Base-by-base conservation (phyloP, 1,284 basidiomycete genomes). In the Volvariella volvacea region DNA sequence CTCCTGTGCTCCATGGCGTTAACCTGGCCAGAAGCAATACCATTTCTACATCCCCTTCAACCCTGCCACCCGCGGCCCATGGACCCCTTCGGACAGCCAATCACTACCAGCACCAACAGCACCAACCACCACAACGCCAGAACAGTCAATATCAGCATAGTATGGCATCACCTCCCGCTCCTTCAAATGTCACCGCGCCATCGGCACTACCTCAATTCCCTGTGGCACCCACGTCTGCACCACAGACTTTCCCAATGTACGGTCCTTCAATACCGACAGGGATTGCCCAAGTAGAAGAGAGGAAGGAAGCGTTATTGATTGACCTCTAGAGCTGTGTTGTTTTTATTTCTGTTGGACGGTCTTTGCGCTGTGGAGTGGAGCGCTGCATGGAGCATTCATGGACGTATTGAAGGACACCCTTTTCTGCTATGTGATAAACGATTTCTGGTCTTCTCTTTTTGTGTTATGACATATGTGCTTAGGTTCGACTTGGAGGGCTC, bases 231-330 rank as follows among this genome's bases (percentile, higher is more conserved):
- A 80, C 79, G 3, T 69, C 72, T 10, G 59, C 70, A 15, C 85
- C 86, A 1, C 78, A 80, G 56, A 50, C 64, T 3, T 80, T 73
- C 56, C 58, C 73, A 19, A 52, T 72, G 53, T 80, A 80, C 53
- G 68, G 60, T 14, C 45, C 61, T 6, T 52, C 73, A n/a, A 63
- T 68, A 49, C 65, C 74, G 9, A 60, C 67, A 36, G 66, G 65
- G 1, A 57, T 67, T 6, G 66, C 74, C 16, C 74, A 78, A 42
- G 77, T 78, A 51, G 74, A 80, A 49, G 82, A 88, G 59, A 75
- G 83, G 61, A 85, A 89, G 64, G 90, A 92, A 60, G 87, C 87
- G 38, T 62, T 90, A 61, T 70, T 93, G 67, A 93, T 93, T 63
- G 85, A 88, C 56, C 55, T 88, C 54, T 84, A 56, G 33, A 16